These are phyloP conservation scores for Globisporangium ultimum DNA, from an alignment of 352 stramenopile genomes.

Conservation along the genomic window DNA sequence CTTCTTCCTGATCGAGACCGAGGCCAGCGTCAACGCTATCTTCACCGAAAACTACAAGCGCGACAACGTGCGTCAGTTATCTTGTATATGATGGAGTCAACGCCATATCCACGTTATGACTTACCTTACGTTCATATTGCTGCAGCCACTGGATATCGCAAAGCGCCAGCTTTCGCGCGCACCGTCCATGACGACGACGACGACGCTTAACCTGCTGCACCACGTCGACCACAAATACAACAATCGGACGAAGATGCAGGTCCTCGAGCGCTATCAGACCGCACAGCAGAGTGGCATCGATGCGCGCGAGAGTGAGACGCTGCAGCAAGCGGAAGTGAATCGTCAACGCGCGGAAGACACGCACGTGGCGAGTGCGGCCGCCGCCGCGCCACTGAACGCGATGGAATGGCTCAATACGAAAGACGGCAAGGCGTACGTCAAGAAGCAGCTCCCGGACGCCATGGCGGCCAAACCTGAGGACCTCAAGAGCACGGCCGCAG, in stretches of 20 bases:
- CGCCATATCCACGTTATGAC: too few relatives aligned
- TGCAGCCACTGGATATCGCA: slow-evolving; percentile 52
- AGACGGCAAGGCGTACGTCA: slow-evolving; percentile 57
- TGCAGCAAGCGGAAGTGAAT: slow-evolving; percentile 31
- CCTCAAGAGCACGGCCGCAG: slow-evolving; percentile 4
- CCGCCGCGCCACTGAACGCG: slow-evolving; percentile 20
- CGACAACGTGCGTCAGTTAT: slow-evolving; percentile 32
- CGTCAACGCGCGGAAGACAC: slow-evolving; percentile 35
- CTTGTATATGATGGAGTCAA: neutral
- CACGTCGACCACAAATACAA: slow-evolving; percentile 51
- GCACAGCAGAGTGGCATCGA: slow-evolving; percentile 12
- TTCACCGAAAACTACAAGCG: slow-evolving; percentile 52
- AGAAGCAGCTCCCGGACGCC: slow-evolving; percentile 40
- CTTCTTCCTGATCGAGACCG: slow-evolving; percentile 55
- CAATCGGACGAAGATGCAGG: slow-evolving; percentile 58
- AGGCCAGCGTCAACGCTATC: slow-evolving; percentile 42
- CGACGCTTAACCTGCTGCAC: slow-evolving; percentile 33
- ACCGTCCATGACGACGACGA: slow-evolving; percentile 24
- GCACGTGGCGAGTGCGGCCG: slow-evolving; percentile 15
- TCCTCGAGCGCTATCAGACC: slow-evolving; percentile 35
- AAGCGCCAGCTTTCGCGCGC: slow-evolving; percentile 32
- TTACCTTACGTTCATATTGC: too few relatives aligned
- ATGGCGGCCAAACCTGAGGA: slow-evolving; percentile 36
- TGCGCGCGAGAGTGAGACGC: slow-evolving; percentile 17
- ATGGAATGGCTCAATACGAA: slow-evolving; percentile 63